A percentile compares a stretch with the other conserved stretches of the same genome.
Evolutionary conservation across 176 grass and related monocot genomes (phyloP).

Genomic region (Eragrostis curvula): DNA sequence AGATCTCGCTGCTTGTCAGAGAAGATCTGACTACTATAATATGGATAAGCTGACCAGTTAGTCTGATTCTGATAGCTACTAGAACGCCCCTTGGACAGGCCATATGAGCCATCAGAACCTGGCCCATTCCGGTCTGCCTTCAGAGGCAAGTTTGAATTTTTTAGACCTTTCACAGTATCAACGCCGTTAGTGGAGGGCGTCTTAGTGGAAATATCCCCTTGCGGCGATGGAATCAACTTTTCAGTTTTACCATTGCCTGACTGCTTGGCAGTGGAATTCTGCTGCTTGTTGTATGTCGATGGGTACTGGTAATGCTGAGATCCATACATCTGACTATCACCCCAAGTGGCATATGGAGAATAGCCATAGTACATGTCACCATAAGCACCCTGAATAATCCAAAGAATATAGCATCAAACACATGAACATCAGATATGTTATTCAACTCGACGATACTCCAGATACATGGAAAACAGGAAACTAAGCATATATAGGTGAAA

Average conservation of each 20-base stretch:
- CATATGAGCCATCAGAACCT: conserved; percentile 44
- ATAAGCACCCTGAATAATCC: conserved; percentile 54
- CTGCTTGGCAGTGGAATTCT: conserved; percentile 37
- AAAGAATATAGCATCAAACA: conserved; percentile 17
- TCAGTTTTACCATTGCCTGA: conserved; percentile 45
- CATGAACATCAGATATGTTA: background rate
- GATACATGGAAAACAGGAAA: background rate
- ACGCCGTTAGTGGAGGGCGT: conserved; percentile 22
- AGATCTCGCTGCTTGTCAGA: conserved; percentile 50
- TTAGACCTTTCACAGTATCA: conserved; percentile 20
- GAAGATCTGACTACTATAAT: conserved; percentile 52
- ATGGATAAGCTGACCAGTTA: conserved; percentile 40
- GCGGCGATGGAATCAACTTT: background rate
- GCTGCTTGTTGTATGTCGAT: conserved; percentile 44
- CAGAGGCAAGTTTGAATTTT: conserved; percentile 3
- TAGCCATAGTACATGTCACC: conserved; percentile 73
- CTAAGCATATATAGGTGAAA: background rate
- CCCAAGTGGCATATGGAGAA: conserved; percentile 49
- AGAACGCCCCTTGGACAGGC: conserved; percentile 36
- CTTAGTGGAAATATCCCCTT: conserved; percentile 43
- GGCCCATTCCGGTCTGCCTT: conserved; percentile 31
- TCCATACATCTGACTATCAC: conserved; percentile 62
- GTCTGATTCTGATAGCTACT: conserved; percentile 49
- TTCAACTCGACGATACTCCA: background rate
- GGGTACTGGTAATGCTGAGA: conserved; percentile 67